These are phyloP conservation scores for Coniella vitis DNA, from an alignment of 2,329 filamentous ascomycete species.

Conservation along the genomic window DNA sequence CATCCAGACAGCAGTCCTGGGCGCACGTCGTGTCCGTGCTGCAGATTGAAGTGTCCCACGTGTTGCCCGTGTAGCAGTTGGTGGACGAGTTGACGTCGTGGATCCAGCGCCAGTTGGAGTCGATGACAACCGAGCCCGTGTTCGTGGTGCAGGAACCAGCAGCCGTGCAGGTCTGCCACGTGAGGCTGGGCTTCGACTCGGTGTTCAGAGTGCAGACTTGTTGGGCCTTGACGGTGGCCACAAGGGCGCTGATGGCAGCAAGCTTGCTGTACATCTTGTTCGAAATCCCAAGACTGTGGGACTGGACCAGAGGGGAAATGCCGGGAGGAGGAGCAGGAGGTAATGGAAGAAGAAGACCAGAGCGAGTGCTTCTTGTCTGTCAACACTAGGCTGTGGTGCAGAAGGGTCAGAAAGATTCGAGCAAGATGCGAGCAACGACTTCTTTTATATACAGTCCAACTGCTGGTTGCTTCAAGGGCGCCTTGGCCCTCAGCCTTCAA, in stretches of 20 bases:
- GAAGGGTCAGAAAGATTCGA: neutral
- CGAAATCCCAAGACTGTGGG: neutral
- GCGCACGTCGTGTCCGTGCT: constrained; percentile 35
- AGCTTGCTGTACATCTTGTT: constrained; percentile 3
- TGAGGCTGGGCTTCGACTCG: constrained; percentile 47
- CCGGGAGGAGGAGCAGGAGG: neutral
- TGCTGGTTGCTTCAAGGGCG: neutral
- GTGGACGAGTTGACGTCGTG: constrained; percentile 38
- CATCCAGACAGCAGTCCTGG: constrained; percentile 38
- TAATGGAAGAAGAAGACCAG: neutral
- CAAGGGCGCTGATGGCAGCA: constrained; percentile 4
- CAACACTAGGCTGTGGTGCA: neutral
- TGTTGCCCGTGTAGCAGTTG: constrained; percentile 53
- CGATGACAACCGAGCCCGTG: constrained; percentile 45
- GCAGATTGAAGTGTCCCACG: constrained; percentile 28
- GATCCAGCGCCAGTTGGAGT: constrained; percentile 57
- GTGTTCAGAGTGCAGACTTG: constrained; percentile 33
- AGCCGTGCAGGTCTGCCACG: constrained; percentile 46
- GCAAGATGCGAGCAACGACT: too few relatives aligned
- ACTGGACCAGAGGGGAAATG: neutral
- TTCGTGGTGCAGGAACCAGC: constrained; percentile 42
- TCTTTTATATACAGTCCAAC: too few relatives aligned
- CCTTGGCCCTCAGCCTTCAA: neutral
- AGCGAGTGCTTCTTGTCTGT: neutral
- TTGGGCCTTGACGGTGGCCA: constrained; percentile 6